phyloP scores from a whole-genome alignment of 306 rosid genomes.

The Prunus fruticosa region DNA sequence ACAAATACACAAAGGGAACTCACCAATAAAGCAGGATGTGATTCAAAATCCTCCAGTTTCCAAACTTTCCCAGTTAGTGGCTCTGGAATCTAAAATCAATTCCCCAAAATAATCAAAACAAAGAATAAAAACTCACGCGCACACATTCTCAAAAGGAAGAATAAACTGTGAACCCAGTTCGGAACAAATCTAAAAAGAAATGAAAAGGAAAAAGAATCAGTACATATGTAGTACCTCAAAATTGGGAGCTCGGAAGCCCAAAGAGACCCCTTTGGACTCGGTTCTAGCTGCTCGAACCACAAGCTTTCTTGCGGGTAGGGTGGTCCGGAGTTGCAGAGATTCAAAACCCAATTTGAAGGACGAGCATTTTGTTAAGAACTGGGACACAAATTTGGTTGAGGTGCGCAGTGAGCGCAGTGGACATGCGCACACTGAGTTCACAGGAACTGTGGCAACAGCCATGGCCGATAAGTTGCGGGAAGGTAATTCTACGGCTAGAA shows the following conservation, averaged over 20 bases:
- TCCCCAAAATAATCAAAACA: not conserved
- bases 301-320: constrained; percentile 30
- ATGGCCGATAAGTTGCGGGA: constrained; percentile 8
- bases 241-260: constrained; percentile 81
- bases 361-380: constrained; percentile 21
- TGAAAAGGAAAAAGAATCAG: not conserved
- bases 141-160: not conserved
- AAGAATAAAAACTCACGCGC: no score
- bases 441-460: constrained; percentile 20
- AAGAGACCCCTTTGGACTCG: constrained; percentile 54
- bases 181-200: not conserved
- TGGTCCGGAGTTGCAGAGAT: constrained; percentile 28
- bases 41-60: constrained; percentile 83
- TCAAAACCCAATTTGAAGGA: constrained; percentile 42
- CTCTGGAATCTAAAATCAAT: constrained; percentile 67
- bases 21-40: constrained; percentile 89
- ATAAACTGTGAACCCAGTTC: not conserved
- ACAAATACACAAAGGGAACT: not conserved
- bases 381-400: constrained; percentile 19
- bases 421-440: constrained; percentile 23
- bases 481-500: not conserved
- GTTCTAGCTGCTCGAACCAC: constrained; percentile 59
- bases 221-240: constrained; percentile 52
- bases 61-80: constrained; percentile 87
- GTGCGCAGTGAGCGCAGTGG: constrained; percentile 24